Conservation (phyloP, 177 flowering plant genomes). For the Vitis hybrid region DNA sequence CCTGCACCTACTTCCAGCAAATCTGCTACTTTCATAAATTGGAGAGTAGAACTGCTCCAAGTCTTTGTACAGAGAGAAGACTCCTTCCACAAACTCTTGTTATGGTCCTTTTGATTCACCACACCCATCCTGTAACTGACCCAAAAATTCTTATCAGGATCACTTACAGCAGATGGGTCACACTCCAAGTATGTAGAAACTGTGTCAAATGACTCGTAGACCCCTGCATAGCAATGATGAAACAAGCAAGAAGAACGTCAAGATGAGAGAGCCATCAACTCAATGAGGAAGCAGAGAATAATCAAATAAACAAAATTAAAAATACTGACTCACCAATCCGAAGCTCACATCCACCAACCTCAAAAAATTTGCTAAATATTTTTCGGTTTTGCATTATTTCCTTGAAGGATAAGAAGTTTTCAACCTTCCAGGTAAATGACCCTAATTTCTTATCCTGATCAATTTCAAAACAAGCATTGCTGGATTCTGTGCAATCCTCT, state of each 20-base stretch:
- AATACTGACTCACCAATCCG: conserved; percentile 76
- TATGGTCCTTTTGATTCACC: conserved; percentile 84
- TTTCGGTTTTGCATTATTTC: conserved; percentile 97
- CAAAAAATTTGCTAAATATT: conserved; percentile 95
- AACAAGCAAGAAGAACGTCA: too few relatives aligned
- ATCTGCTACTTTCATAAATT: conserved; percentile 98
- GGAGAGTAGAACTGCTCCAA: conserved; percentile 99
- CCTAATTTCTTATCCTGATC: conserved; percentile 54
- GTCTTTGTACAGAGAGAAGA: conserved; percentile 98
- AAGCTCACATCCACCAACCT: conserved; percentile 98
- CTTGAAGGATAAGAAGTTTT: conserved; percentile 90
- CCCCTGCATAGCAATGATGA: conserved; percentile 55
- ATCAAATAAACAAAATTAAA: conserved; percentile 4
- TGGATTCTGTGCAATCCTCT: conserved; percentile 57
- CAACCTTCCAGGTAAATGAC: conserved; percentile 96
- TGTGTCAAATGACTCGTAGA: conserved; percentile 95
- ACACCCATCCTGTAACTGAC: conserved; percentile 94
- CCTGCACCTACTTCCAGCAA: conserved; percentile 96
- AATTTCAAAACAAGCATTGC: conserved; percentile 31
- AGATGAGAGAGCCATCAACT: conserved; percentile 11
- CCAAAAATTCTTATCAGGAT: conserved; percentile 96
- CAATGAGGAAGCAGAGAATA: conserved; percentile 1
- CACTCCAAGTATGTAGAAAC: conserved; percentile 95
- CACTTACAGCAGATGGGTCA: conserved; percentile 87
- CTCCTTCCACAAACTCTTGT: conserved; percentile 95